Base-by-base conservation (phyloP, 805 yeast species). In the Cyberlindnera mrakii region DNA sequence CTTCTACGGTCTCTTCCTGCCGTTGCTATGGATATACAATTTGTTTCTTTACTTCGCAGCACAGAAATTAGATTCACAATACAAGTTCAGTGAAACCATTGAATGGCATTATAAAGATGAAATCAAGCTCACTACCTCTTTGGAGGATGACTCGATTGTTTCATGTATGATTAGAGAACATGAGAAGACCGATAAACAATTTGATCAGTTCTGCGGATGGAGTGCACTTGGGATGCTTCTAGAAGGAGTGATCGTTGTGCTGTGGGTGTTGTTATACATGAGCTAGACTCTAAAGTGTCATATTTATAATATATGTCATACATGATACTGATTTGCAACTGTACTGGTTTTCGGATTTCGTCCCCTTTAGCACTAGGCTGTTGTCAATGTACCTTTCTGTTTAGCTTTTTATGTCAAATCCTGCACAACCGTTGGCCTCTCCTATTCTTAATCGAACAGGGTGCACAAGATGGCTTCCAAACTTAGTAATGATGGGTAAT, bases 1-100 rank as follows among this genome's bases (percentile, higher is more conserved):
- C 35, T 46, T 43, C 35, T 51, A 52, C 41, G 61, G 61, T 3
- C 33, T 50, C 8, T n/a, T 39, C 6, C 33, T 49, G 13, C 41
- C 43, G n/a, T 48, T 49, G 3, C 18, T 54, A 9, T 57, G 59
- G 59, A 3, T 55, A 1, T 44, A 40, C 33, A 57, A 54, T 33
- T n/a, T 44, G 6, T 18, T 4, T 8, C 20, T 54, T 3, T 53
- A 42, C 39, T 1, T 44, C 9, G 19, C 19, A 10, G 27, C 51
- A 5, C 6, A 13, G 13, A 35, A 43, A 2, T 19, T 42, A 3
- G 32, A 35, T 15, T n/a, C 27, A 15, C 42, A 45, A 6, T 57
- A 49, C 30, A 30, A 40, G 34, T 45, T 53, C 37, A 50, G 54
- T 23, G 53, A 54, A 33, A 46, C 42, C 23, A 43, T 53, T 2